A percentile compares a stretch with the other conserved stretches of the same genome.
Conservation (phyloP, 208 protist genomes). For the Trypanosoma brucei region DNA sequence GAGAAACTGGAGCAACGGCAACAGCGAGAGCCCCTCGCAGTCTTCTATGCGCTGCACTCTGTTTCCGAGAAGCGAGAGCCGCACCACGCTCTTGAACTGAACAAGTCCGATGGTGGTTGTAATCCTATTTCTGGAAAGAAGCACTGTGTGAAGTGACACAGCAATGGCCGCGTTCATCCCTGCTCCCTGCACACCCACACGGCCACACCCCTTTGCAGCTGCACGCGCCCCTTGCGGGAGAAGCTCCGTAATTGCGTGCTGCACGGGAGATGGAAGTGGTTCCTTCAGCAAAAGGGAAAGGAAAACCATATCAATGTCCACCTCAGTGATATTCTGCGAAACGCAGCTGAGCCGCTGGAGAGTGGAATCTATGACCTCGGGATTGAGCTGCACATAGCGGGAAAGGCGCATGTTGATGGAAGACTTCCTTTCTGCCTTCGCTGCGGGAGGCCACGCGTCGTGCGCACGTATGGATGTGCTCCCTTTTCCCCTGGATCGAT, state of each 20-base stretch:
- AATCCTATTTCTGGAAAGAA: constrained; percentile 77
- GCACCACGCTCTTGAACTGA: constrained; percentile 78
- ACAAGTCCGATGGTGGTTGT: constrained; percentile 53
- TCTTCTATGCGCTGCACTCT: constrained; percentile 64
- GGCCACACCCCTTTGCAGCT: background rate
- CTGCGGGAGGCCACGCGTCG: no score
- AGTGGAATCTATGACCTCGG: constrained; percentile 48
- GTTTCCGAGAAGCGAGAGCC: constrained; percentile 77
- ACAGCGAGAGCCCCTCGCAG: constrained; percentile 69
- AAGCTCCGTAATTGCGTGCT: constrained; percentile 20
- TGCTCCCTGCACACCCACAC: background rate
- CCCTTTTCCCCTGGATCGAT: no score
- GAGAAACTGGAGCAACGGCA: constrained; percentile 68
- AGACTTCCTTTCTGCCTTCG: background rate
- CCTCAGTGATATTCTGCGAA: constrained; percentile 49
- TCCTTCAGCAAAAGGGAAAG: constrained; percentile 42
- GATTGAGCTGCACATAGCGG: constrained; percentile 32
- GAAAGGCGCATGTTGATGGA: constrained; percentile 31
- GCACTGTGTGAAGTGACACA: constrained; percentile 67
- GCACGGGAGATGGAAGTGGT: constrained; percentile 21
- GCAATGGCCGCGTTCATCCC: constrained; percentile 60
- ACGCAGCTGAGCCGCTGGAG: constrained; percentile 67
- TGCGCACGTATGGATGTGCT: no score
- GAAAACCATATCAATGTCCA: constrained; percentile 64
- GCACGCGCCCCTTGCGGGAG: constrained; percentile 7